Conservation (phyloP, 2,329 filamentous ascomycete species). For the Trichoderma simmonsii region DNA sequence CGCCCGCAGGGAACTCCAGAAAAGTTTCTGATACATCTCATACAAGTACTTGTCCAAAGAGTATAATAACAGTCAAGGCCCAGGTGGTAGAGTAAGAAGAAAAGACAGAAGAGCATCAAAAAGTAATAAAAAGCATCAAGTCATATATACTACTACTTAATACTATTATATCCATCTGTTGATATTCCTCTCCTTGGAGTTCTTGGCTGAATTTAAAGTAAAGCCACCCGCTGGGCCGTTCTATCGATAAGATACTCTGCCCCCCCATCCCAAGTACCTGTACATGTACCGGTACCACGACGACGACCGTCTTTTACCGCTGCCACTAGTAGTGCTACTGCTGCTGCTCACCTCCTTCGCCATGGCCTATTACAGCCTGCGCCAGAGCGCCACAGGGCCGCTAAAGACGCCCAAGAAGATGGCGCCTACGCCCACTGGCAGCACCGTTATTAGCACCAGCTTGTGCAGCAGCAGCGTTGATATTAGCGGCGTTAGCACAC, state of each 20-base stretch:
- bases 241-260: conserved; percentile 10
- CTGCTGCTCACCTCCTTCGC: not conserved
- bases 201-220: not conserved
- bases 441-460: not conserved
- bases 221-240: not conserved
- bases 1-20: conserved; percentile 1
- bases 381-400: conserved; percentile 6
- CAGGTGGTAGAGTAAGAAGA: not conserved
- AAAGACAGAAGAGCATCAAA: not conserved
- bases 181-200: not conserved
- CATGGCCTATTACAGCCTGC: conserved; percentile 15
- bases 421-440: conserved; percentile 1
- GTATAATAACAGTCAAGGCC: conserved; percentile 11
- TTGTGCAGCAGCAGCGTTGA: not conserved
- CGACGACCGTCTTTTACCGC: conserved; percentile 7
- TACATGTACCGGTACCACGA: conserved; percentile 13
- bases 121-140: not conserved
- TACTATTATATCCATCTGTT: not conserved
- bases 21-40: conserved; percentile 12
- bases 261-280: not conserved
- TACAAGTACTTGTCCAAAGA: not conserved
- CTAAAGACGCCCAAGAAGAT: conserved; percentile 16
- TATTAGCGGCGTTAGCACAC: not conserved
- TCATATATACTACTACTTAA: not conserved
- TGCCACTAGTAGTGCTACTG: conserved; percentile 6